phyloP scores from a whole-genome alignment of 2,329 filamentous ascomycete species.

The Zymoseptoria tritici region DNA sequence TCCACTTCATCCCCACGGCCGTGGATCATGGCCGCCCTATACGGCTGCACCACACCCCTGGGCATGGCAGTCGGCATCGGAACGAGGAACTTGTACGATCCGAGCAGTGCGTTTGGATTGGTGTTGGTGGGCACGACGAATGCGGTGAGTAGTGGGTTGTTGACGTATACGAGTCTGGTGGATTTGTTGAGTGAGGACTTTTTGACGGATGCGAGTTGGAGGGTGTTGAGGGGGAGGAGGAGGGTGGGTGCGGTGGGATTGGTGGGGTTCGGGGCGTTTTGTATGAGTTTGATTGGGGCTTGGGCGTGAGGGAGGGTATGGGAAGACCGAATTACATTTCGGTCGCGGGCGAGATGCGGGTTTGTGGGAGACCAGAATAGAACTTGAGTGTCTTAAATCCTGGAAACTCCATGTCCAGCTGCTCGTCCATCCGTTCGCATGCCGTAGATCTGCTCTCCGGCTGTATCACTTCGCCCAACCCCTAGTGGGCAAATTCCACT shows the following conservation, averaged over 20 bases:
- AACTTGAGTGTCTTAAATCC: no score
- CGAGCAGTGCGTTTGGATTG: conserved; percentile 35
- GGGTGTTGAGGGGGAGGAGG: conserved; percentile 47
- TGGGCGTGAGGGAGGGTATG: conserved; percentile 40
- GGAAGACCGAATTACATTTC: no score
- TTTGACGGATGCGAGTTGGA: conserved; percentile 55
- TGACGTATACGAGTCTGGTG: conserved; percentile 41
- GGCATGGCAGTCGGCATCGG: conserved; percentile 39
- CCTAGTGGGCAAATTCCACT: no score
- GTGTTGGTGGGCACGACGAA: conserved; percentile 41
- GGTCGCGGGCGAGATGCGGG: no score
- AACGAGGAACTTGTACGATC: conserved; percentile 38
- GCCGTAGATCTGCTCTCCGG: no score
- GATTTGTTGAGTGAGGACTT: conserved; percentile 42
- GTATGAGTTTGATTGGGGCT: conserved; percentile 59
- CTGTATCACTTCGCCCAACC: no score
- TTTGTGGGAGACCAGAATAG: no score
- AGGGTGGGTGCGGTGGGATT: conserved; percentile 52
- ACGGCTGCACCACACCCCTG: conserved; percentile 45
- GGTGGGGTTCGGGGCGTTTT: conserved; percentile 49
- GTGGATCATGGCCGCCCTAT: conserved; percentile 56
- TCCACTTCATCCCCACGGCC: conserved; percentile 58
- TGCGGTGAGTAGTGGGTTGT: conserved; percentile 38
- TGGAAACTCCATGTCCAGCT: no score
- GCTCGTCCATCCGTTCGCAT: no score